Evolutionary conservation across 164 flowering plant species (phyloP).

Genomic region (Pachysandra terminalis): DNA sequence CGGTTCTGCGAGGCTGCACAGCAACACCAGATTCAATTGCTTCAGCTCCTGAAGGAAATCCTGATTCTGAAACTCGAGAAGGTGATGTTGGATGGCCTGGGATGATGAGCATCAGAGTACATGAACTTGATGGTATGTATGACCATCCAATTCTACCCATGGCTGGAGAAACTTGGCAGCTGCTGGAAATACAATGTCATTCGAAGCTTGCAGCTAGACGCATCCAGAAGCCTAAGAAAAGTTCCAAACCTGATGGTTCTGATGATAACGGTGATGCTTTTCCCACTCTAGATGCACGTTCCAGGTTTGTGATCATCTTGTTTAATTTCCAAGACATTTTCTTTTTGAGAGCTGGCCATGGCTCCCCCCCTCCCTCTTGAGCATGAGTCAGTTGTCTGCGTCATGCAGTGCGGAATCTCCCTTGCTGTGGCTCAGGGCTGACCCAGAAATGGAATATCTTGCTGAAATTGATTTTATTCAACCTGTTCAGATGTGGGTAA

Average conservation of each 20-base stretch:
- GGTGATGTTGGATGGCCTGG: conserved; percentile 95
- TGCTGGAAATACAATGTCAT: conserved; percentile 87
- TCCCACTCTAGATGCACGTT: conserved; percentile 51
- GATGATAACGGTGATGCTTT: conserved; percentile 82
- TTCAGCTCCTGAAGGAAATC: conserved; percentile 34
- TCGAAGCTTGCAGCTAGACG: conserved; percentile 84
- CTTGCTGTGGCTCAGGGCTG: conserved; percentile 88
- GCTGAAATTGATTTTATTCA: conserved; percentile 89
- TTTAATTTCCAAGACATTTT: not conserved
- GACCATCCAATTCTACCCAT: conserved; percentile 93
- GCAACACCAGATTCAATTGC: conserved; percentile 38
- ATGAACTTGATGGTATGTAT: conserved; percentile 95
- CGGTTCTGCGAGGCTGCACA: conserved; percentile 79
- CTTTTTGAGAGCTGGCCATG: not conserved
- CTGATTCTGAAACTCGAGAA: conserved; percentile 62
- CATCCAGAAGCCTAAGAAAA: conserved; percentile 76
- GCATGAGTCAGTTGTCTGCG: not conserved
- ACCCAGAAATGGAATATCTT: conserved; percentile 97
- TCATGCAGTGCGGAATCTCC: conserved; percentile 78
- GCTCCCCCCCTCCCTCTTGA: not conserved
- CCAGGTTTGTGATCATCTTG: conserved; percentile 41
- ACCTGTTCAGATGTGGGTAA: conserved; percentile 99
- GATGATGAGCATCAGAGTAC: conserved; percentile 92
- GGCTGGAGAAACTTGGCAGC: conserved; percentile 91
- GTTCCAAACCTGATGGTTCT: conserved; percentile 85